Percentiles rank a stretch among this genome's conserved stretches.
These are phyloP conservation scores for Yamadazyma songkhlaensis DNA, from an alignment of 1,139 yeast species.

Conservation along the genomic window DNA sequence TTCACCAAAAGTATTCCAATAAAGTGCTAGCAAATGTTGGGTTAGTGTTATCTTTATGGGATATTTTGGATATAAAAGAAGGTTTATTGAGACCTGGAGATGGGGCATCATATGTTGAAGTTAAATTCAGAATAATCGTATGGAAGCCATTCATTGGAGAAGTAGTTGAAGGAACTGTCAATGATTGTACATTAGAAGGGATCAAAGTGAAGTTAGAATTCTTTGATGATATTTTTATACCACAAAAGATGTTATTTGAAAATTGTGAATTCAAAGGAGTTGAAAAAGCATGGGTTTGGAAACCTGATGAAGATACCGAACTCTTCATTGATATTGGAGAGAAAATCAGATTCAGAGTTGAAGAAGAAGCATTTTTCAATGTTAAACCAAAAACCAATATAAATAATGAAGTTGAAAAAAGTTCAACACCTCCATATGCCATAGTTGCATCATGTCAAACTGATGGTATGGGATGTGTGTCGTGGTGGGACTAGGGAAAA, in stretches of 20 bases:
- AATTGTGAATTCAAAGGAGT: constrained; percentile 63
- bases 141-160: constrained; percentile 97
- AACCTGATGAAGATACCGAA: constrained; percentile 66
- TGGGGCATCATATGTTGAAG: constrained; percentile 82
- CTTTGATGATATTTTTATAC: constrained; percentile 89
- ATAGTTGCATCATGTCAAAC: constrained; percentile 89
- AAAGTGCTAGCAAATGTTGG: constrained; percentile 82
- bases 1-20: constrained; percentile 82
- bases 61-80: constrained; percentile 73
- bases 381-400: constrained; percentile 69
- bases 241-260: constrained; percentile 77
- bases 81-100: constrained; percentile 95
- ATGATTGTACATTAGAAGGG: constrained; percentile 84
- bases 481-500: constrained; percentile 79
- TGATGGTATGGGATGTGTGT: constrained; percentile 93
- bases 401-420: constrained; percentile 32
- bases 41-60: constrained; percentile 81
- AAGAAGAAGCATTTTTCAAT: constrained; percentile 81
- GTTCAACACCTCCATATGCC: constrained; percentile 67
- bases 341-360: constrained; percentile 85
- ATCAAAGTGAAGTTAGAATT: constrained; percentile 80
- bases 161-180: constrained; percentile 89
- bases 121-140: constrained; percentile 69
- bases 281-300: constrained; percentile 97
- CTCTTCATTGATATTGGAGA: constrained; percentile 87